phyloP scores from a whole-genome alignment of 345 rosid species.

The Arabis alpina region DNA sequence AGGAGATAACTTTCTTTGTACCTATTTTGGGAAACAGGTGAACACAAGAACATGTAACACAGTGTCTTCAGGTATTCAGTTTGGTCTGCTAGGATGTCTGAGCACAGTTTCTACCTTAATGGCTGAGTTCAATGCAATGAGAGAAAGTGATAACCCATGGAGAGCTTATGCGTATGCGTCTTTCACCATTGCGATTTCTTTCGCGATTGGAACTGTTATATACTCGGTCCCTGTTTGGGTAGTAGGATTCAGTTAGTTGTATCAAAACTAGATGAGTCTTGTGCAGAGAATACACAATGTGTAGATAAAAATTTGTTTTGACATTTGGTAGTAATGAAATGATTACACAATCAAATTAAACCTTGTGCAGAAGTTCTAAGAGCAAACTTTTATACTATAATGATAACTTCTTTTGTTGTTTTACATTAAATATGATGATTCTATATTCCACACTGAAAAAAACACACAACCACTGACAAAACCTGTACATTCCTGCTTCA shows the following conservation, averaged over 20 bases:
- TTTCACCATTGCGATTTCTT: slow-evolving; percentile 54
- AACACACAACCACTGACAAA: slow-evolving; percentile 34
- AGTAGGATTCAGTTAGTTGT: slow-evolving; percentile 32
- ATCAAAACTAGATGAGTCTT: slow-evolving; percentile 20
- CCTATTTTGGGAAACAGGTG: slow-evolving; percentile 52
- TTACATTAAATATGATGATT: slow-evolving; percentile 32
- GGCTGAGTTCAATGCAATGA: slow-evolving; percentile 90
- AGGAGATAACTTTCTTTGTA: slow-evolving; percentile 9
- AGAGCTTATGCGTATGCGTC: slow-evolving; percentile 76
- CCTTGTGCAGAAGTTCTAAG: slow-evolving; percentile 22
- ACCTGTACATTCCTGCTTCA: slow-evolving; percentile 38
- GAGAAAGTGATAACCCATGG: slow-evolving; percentile 65
- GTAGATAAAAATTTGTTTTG: background rate
- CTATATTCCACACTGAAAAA: slow-evolving; percentile 35
- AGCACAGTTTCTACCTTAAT: slow-evolving; percentile 91
- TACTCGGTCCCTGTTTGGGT: slow-evolving; percentile 69
- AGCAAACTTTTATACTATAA: slow-evolving; percentile 34
- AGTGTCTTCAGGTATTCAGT: slow-evolving; percentile 59
- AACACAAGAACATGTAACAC: slow-evolving; percentile 53
- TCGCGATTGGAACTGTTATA: slow-evolving; percentile 57
- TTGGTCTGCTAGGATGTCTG: slow-evolving; percentile 83
- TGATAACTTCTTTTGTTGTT: slow-evolving; percentile 6
- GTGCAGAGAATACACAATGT: slow-evolving; percentile 12
- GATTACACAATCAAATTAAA: slow-evolving; percentile 6
- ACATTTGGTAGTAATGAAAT: slow-evolving; percentile 1